These are phyloP conservation scores for Senna tora DNA, from an alignment of 306 rosid species.

Conservation along the genomic window DNA sequence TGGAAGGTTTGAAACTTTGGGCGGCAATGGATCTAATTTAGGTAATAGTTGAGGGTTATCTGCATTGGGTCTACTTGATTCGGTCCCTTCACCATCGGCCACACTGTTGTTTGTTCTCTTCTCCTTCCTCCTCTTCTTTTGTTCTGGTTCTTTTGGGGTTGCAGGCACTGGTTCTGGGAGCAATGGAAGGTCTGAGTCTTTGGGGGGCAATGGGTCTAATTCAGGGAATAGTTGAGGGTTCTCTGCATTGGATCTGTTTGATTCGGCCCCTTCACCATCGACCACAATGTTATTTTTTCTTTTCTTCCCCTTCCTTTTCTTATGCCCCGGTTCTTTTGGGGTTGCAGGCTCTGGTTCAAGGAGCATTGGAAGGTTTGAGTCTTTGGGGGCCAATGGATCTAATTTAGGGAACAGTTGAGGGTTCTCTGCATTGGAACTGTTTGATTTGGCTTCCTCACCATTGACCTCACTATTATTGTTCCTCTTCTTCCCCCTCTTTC, in stretches of 20 bases:
- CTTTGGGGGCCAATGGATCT: too few relatives aligned
- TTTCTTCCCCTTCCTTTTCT: conserved; percentile 37
- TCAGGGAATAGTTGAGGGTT: conserved; percentile 34
- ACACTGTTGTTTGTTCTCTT: conserved; percentile 32
- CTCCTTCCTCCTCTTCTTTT: conserved; percentile 39
- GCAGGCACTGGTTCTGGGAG: conserved; percentile 47
- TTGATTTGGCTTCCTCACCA: conserved; percentile 30
- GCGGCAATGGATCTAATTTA: conserved; percentile 43
- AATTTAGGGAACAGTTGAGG: conserved; percentile 18
- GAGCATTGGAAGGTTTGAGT: too few relatives aligned
- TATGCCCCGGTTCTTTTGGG: too few relatives aligned
- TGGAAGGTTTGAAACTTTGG: not conserved
- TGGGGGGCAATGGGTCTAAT: conserved; percentile 47
- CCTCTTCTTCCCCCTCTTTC: conserved; percentile 35
- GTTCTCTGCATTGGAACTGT: not conserved
- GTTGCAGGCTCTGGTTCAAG: not conserved
- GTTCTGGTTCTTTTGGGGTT: conserved; percentile 43
- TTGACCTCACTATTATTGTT: conserved; percentile 39
- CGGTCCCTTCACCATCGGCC: conserved; percentile 37
- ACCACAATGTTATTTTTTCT: conserved; percentile 16
- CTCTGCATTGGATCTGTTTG: not conserved
- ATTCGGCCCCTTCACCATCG: conserved; percentile 43
- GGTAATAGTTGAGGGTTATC: not conserved
- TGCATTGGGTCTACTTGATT: not conserved
- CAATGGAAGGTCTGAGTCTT: conserved; percentile 34